Conservation (phyloP, 495 filamentous ascomycete genomes). For the Penicillium lagena region DNA sequence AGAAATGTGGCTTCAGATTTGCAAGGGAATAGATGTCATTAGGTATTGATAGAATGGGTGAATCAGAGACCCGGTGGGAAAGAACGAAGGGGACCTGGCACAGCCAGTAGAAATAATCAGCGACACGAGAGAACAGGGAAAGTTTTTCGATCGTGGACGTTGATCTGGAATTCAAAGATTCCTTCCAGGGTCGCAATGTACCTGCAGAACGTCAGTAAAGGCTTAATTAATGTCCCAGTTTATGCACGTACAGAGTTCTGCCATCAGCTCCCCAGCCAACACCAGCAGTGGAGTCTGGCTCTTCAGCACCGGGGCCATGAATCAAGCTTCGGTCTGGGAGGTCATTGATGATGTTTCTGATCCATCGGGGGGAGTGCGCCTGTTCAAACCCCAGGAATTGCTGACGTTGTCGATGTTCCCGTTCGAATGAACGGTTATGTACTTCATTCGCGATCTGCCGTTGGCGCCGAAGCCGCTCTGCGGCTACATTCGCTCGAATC, state of each 20-base stretch:
- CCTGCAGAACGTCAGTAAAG: constrained; percentile 30
- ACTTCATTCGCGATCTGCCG: constrained; percentile 33
- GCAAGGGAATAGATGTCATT: too few relatives aligned
- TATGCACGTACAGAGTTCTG: constrained; percentile 56
- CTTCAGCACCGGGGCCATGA: constrained; percentile 26
- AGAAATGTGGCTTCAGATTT: too few relatives aligned
- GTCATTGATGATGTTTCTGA: constrained; percentile 35
- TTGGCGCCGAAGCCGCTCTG: constrained; percentile 37
- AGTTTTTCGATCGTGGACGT: constrained; percentile 56
- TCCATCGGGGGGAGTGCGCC: constrained; percentile 37
- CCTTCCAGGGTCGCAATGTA: constrained; percentile 70
- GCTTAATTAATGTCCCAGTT: background rate
- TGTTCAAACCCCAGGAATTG: constrained; percentile 28
- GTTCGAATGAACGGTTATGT: constrained; percentile 24
- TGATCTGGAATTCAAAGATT: constrained; percentile 66
- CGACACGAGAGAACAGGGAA: constrained; percentile 56
- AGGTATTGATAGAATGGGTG: too few relatives aligned
- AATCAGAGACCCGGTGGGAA: too few relatives aligned
- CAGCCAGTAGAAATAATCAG: constrained; percentile 21
- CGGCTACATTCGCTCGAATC: constrained; percentile 33
- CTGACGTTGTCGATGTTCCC: constrained; percentile 28
- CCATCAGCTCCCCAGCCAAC: constrained; percentile 67
- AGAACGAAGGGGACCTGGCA: too few relatives aligned
- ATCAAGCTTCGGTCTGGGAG: constrained; percentile 30
- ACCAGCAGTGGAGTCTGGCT: constrained; percentile 53